Base-by-base conservation (phyloP, 2,329 filamentous ascomycete species). In the Pseudogymnoascus pannorum region DNA sequence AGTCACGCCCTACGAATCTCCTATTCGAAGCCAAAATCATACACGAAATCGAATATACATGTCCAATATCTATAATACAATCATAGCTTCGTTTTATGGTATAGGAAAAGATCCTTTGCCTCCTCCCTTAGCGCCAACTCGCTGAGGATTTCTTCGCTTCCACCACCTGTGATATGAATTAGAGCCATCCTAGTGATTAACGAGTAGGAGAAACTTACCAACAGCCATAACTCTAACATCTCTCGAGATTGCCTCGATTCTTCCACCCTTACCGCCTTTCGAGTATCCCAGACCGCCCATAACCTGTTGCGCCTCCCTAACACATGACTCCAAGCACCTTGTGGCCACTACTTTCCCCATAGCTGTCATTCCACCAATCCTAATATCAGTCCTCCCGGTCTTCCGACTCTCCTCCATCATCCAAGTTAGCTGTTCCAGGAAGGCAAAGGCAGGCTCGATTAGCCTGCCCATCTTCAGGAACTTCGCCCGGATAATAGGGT, bases 401-500 rank as follows among this genome's bases (percentile, higher is more conserved):
- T 60, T 62, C 14, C 54, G 57, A 2, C 64, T 63, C 33, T 65
- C 7, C 54, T 71, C 69, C 57, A 71, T 67, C 54, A 71, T 33
- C 68, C 67, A 82, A 4, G 81, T 82, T 2, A 87, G 73, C 68
- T 86, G 83, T 66, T 87, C 84, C 62, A 87, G 70, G 74, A 83
- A 86, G 0, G 83, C 81, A 72, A 81, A 84, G 51, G 83, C 81
- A 0, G 81, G 79, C 65, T 87, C 84, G n/a, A 87, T 79, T 65
- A 81, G 77, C 9, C 81, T 75, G 0, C 81, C 83, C 58, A 86
- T 77, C 35, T 79, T 82, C n/a, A 81, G 78, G 12, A 87, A 76
- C 68, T 87, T 87, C 18, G 79, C 75, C 16, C 80, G 77, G 60
- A 87, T 86, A 40, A 84, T 80, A 58, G 85, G 81, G 67, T 81